Evolutionary conservation across 2,329 filamentous ascomycete species (phyloP), one percentile per base, ranked within the genome.

Genomic region (Aotearoamyces nothofagi): DNA sequence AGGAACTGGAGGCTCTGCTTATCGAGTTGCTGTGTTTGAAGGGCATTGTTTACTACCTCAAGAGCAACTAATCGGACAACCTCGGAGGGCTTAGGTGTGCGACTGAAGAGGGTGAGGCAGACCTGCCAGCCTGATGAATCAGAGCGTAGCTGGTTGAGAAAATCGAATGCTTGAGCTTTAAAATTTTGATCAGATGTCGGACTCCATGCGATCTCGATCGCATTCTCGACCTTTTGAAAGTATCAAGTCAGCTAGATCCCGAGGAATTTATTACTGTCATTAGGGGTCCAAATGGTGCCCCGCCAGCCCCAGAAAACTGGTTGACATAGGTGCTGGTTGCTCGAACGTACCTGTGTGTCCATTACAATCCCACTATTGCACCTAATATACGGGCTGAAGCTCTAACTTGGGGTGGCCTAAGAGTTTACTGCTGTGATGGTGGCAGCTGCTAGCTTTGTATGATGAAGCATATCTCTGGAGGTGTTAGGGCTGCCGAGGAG

Each of bases 131-230:
- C 84, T 46, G 81, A 74, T 26, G 81, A 72, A 49, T 94, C 78
- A 47, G 74, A 62, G 39, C 84, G 75, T 37, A 96, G 65, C 50
- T 84, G 82, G 53, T 71, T 65, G 29, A 80, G 63, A 53, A 80
- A 92, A 31, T 83, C 71, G 52, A 81, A 79, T 40, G 87, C 86
- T 60, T 93, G 84, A 35, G 60, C 57, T 57, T 87, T 84, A 48
- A 92, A 65, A 40, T 63, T 57, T 46, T 69, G 73, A 54, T 86
- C 73, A 45, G 83, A 78, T 45, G 67, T 58, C 34, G 82, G 81
- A 56, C 87, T 77, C 61, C 76, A 90, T 55, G 83, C 82, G 59
- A 96, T 92, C 55, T 90, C 74, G 60, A 96, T 90, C 56, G 90
- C 90, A 60, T 82, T 87, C 60, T 90, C 80, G 55, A 94, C 76